Evolutionary conservation across 257 asterid species (phyloP).

Genomic region (Thymus quinquecostatus): DNA sequence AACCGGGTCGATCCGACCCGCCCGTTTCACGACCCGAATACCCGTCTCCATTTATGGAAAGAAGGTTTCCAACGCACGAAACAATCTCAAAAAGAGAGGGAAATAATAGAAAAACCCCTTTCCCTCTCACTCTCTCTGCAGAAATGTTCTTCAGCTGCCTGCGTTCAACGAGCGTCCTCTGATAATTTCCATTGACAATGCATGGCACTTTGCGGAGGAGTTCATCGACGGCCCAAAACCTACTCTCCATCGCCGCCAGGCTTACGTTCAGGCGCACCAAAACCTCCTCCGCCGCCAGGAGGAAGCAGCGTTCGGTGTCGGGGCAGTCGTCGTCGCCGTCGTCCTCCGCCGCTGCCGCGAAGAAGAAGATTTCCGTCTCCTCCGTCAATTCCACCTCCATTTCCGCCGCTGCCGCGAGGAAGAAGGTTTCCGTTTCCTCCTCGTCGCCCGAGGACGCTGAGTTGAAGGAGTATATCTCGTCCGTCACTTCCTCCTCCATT

Average conservation of each 20-base stretch:
- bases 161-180: background rate
- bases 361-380: conserved; percentile 25
- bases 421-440: conserved; percentile 22
- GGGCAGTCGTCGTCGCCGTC: conserved; percentile 2
- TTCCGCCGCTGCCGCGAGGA: conserved; percentile 29
- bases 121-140: background rate
- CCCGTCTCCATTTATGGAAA: conserved; percentile 22
- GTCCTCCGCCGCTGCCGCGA: conserved; percentile 28
- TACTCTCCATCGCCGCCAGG: conserved; percentile 46
- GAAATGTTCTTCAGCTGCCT: conserved; percentile 54
- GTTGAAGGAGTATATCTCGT: conserved; percentile 46
- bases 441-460: conserved; percentile 37
- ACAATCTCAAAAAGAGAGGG: conserved; percentile 15
- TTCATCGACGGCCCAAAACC: conserved; percentile 49
- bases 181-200: conserved; percentile 4
- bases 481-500: conserved; percentile 39
- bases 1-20: background rate
- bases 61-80: background rate
- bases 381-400: background rate
- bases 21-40: background rate
- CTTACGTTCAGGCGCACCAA: conserved; percentile 28
- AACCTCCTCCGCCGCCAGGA: conserved; percentile 36
- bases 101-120: background rate
- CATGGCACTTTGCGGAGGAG: conserved; percentile 5
- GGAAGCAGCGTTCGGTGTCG: conserved; percentile 16